Conservation (phyloP, 345 rosid species). For the Rhodamnia argentea region DNA sequence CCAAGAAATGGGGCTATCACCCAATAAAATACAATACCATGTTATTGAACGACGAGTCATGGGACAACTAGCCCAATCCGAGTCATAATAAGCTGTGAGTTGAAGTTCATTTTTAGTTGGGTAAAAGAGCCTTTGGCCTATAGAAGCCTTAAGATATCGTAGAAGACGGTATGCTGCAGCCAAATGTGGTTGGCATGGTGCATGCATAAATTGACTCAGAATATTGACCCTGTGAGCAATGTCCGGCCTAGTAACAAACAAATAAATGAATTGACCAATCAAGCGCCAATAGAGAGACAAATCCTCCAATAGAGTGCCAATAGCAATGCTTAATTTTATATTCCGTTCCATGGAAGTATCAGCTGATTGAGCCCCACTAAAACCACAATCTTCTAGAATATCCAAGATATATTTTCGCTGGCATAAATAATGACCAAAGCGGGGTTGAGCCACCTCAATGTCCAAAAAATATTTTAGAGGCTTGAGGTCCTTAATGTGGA, state of each 20-base stretch:
- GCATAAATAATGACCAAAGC: neutral
- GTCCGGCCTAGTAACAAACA: neutral
- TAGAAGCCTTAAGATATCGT: neutral
- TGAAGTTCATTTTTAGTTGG: neutral
- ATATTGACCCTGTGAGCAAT: neutral
- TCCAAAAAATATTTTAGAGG: neutral
- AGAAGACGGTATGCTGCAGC: fast-evolving
- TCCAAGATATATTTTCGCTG: neutral
- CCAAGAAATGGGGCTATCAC: neutral
- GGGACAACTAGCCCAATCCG: neutral
- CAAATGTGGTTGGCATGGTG: neutral
- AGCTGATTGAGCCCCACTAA: fast-evolving
- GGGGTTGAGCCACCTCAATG: neutral
- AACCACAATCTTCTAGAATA: neutral
- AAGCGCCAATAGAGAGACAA: neutral
- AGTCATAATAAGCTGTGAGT: neutral
- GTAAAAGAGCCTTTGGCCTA: neutral
- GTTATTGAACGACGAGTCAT: neutral
- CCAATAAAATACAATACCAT: neutral
- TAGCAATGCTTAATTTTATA: neutral
- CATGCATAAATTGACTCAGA: neutral
- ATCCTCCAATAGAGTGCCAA: neutral
- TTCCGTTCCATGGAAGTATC: fast-evolving
- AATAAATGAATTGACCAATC: neutral
- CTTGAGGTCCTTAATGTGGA: neutral